Base-by-base conservation (phyloP, 495 filamentous ascomycete species). In the Aspergillus ostianus region DNA sequence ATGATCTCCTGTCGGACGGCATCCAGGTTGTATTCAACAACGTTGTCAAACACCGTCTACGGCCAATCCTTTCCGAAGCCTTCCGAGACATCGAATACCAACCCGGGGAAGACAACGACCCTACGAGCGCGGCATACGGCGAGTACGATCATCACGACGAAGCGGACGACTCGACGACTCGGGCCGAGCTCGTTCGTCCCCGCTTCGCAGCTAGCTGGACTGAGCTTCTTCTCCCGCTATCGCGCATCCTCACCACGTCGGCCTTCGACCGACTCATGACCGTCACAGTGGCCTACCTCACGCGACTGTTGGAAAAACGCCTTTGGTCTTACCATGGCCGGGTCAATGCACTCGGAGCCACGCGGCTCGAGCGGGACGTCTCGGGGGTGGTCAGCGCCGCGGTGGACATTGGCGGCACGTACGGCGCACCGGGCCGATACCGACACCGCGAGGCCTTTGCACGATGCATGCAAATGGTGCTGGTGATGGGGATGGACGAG, bases 401-500 rank as follows among this genome's bases (percentile, higher is more conserved):
- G 1, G 87, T 91, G 8, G 84, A 84, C 58, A 89, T 90, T 0
- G 84, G 84, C 23, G 72, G 70, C 44, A 68, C 68, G 3, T 48
- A 70, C 18, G 67, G 68, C 18, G 70, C 68, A 7, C 65, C 72
- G 13, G 74, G 70, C 3, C 67, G 77, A 47, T 98, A 97, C 71
- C 84, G 84, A 2, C 82, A 96, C 49, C 77, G 93, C 13, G 93
- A 97, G 67, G 68, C 83, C 15, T 97, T 98, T 78, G 82, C 80
- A 53, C 84, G 85, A 60, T 90, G 90, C 57, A 80, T 84, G 61
- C 93, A 98, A 80, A 90, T 98, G 61, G 85, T 87, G 51, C 82
- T 97, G 74, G 83, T 96, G 5, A 90, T 96, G 67, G 93, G 93
- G 60, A 96, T 97, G 92, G 94, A 98, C 70, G 92, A 95, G 18